Evolutionary conservation across 108 stramenopile species (phyloP), one percentile per base, ranked within the genome.

Genomic region (Epithemia pelagica): DNA sequence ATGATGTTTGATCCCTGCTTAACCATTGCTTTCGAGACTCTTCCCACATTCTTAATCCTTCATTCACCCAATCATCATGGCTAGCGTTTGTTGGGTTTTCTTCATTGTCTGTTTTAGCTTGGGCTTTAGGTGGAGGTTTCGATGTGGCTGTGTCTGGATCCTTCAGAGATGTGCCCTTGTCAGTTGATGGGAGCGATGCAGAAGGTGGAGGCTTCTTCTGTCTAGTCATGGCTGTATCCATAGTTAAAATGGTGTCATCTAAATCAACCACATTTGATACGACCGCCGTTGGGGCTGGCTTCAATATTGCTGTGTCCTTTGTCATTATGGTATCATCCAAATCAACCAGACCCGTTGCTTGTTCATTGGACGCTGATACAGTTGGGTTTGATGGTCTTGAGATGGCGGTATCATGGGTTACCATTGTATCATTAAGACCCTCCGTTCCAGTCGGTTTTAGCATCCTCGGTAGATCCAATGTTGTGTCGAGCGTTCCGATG

Each of bases 11-110:
- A 57, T 65, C 54, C 5, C 26, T 3, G 18, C 51, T 52, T 10
- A 64, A 31, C 64, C 64, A 64, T 10, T 46, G 7, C 51, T n/a
- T 52, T 2, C 64, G 33, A 8, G 46, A 2, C 10, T 64, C 10
- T 28, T 64, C 64, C 64, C 64, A 64, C 5, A 55, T 32, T 46
- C 10, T 3, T 3, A 64, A 31, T 5, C 64, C 64, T n/a, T 64
- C 19, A 64, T 64, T 46, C 30, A 64, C 19, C 18, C 19, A 64
- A 64, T 55, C 64, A n/a, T n/a, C n/a, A n/a, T n/a, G n/a, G n/a
- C n/a, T n/a, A 61, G 56, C 15, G 18, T 46, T 46, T 46, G 37
- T 5, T 46, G 5, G 10, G 10, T 46, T 5, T 46, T 5, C 37
- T 46, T 46, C 37, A 46, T 46, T 15, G 37, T 46, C 37, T n/a